Conservation (phyloP, 1,284 basidiomycete species). For the Phenoliferia sp. region DNA sequence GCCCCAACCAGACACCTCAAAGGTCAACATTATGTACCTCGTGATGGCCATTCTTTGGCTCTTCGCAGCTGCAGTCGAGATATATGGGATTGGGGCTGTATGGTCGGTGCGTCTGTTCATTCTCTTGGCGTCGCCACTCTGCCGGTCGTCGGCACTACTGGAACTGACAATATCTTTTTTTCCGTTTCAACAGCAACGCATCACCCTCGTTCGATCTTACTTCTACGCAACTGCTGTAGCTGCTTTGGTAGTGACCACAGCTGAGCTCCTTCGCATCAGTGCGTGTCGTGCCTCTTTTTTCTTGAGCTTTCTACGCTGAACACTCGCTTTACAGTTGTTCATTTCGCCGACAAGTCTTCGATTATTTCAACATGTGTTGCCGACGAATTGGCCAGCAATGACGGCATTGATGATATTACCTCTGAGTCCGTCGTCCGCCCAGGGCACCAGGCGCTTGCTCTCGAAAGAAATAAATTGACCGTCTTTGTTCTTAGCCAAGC, state of each 20-base stretch:
- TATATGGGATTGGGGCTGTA: slow-evolving; percentile 18
- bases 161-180: too few species aligned
- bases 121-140: too few species aligned
- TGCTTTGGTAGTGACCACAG: slow-evolving; percentile 16
- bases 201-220: slow-evolving; percentile 22
- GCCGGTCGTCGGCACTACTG: too few species aligned
- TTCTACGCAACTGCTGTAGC: slow-evolving; percentile 11
- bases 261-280: slow-evolving; percentile 13
- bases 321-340: not conserved
- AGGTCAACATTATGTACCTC: slow-evolving; percentile 16
- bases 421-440: too few species aligned
- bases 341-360: not conserved
- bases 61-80: slow-evolving; percentile 12
- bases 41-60: slow-evolving; percentile 26
- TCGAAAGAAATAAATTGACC: too few species aligned
- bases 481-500: not conserved
- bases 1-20: not conserved
- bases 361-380: slow-evolving; percentile 13
- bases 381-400: slow-evolving; percentile 4
- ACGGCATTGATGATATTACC: not conserved
- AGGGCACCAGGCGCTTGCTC: not conserved
- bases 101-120: not conserved
- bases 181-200: too few species aligned
- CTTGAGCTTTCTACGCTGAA: not conserved
- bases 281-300: not conserved